phyloP scores from a whole-genome alignment of 2,329 filamentous ascomycete species.

The Ceratocystis papillata region DNA sequence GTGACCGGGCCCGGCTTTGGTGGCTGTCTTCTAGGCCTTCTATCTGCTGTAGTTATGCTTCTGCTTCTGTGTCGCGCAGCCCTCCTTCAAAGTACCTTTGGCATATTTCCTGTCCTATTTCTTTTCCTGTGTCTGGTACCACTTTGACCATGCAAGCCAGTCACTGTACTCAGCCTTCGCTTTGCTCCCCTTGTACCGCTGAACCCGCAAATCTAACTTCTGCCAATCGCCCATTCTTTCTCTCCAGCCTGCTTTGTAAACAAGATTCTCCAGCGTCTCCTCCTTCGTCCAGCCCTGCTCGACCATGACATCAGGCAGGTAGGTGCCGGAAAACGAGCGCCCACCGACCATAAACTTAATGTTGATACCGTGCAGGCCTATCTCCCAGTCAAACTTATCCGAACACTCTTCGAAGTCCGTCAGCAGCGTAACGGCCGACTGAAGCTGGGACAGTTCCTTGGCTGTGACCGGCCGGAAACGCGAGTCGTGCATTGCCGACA shows the following conservation, averaged over 20 bases:
- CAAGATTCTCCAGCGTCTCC: constrained; percentile 77
- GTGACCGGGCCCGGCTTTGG: not conserved
- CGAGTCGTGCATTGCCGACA: constrained; percentile 56
- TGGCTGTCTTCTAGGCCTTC: not conserved
- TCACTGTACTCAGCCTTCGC: constrained; percentile 58
- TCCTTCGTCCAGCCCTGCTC: constrained; percentile 96
- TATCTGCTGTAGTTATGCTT: not conserved
- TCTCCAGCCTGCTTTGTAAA: constrained; percentile 89
- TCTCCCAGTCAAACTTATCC: constrained; percentile 69
- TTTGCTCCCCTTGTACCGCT: constrained; percentile 80
- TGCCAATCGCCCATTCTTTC: constrained; percentile 71
- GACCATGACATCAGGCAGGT: constrained; percentile 78
- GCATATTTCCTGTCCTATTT: not conserved
- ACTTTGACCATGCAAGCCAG: constrained; percentile 70
- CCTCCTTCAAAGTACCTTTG: not conserved
- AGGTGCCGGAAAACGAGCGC: constrained; percentile 70
- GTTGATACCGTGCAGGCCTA: constrained; percentile 77
- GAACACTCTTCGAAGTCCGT: constrained; percentile 70
- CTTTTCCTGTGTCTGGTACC: constrained; percentile 41
- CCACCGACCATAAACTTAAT: constrained; percentile 71
- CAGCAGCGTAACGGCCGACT: constrained; percentile 67
- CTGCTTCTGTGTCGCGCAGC: constrained; percentile 11
- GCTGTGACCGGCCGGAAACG: constrained; percentile 48
- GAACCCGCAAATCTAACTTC: constrained; percentile 65
- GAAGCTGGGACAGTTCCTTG: constrained; percentile 46